phyloP scores from a whole-genome alignment of 1,284 basidiomycete genomes.

The Tylopilus sp. region DNA sequence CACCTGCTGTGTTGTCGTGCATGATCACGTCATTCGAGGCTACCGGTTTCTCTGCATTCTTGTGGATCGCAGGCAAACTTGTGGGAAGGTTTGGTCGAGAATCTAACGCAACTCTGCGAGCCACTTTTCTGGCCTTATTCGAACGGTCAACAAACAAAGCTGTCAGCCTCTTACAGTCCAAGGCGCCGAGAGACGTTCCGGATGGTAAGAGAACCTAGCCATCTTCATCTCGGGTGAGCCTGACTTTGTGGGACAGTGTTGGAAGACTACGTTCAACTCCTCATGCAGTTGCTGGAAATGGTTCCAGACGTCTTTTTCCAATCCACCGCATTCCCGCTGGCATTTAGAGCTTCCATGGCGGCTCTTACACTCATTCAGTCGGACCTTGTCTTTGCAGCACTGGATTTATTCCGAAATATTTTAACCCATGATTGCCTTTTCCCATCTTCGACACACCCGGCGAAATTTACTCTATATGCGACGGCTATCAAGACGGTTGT shows the following conservation, averaged over 20 bases:
- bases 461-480: conserved; percentile 65
- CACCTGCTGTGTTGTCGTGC: conserved; percentile 70
- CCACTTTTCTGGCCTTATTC: conserved; percentile 64
- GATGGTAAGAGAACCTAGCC: conserved; percentile 60
- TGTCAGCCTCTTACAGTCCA: conserved; percentile 64
- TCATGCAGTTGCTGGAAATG: conserved; percentile 67
- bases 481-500: conserved; percentile 67
- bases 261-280: conserved; percentile 91
- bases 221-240: background rate
- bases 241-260: conserved; percentile 59
- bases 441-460: conserved; percentile 46
- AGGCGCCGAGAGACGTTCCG: conserved; percentile 70
- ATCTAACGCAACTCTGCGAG: conserved; percentile 51
- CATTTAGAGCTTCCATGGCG: conserved; percentile 74
- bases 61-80: conserved; percentile 93
- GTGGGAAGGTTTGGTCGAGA: conserved; percentile 72
- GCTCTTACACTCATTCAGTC: conserved; percentile 78
- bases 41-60: conserved; percentile 83
- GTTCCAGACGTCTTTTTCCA: conserved; percentile 78
- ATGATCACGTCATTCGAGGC: conserved; percentile 79
- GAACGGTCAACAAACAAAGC: conserved; percentile 74
- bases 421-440: conserved; percentile 71
- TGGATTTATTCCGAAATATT: conserved; percentile 78
- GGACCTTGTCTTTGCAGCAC: conserved; percentile 76
- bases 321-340: conserved; percentile 71